Conservation (phyloP, 169 alveolate species). For the Plasmodium cynomolgi region DNA sequence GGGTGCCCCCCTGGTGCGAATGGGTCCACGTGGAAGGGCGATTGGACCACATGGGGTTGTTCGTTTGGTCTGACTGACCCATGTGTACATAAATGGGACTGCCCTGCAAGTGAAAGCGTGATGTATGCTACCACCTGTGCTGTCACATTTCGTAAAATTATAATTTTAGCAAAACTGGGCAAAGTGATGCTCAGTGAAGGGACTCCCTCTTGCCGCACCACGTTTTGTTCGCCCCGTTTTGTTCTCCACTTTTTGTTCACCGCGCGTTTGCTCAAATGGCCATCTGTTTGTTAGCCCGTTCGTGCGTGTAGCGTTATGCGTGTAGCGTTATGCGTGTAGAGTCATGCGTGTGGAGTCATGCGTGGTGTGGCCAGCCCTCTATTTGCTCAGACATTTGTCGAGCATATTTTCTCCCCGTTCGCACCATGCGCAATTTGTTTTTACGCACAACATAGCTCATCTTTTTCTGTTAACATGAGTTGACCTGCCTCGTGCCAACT, state of each 20-base stretch:
- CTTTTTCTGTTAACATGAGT: neutral
- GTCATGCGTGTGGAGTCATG: neutral
- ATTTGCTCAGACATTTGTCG: neutral
- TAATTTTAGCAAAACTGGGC: neutral
- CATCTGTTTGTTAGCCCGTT: neutral
- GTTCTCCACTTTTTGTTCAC: neutral
- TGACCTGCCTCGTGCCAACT: neutral
- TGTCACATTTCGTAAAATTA: neutral
- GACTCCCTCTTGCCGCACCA: neutral
- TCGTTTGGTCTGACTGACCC: neutral
- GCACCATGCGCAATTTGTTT: neutral
- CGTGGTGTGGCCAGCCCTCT: neutral
- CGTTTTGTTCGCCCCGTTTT: neutral
- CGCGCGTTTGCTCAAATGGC: neutral
- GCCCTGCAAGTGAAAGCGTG: neutral
- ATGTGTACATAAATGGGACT: neutral
- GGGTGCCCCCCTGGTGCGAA: neutral
- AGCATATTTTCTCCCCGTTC: neutral
- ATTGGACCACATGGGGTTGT: neutral
- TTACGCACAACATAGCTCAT: neutral
- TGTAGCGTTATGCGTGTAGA: neutral
- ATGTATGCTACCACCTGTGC: neutral
- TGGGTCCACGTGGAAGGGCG: neutral
- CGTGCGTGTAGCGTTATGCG: neutral
- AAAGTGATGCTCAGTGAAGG: neutral